Evolutionary conservation across 2,329 filamentous ascomycete genomes (phyloP).

Genomic region (Sporothrix sp.): DNA sequence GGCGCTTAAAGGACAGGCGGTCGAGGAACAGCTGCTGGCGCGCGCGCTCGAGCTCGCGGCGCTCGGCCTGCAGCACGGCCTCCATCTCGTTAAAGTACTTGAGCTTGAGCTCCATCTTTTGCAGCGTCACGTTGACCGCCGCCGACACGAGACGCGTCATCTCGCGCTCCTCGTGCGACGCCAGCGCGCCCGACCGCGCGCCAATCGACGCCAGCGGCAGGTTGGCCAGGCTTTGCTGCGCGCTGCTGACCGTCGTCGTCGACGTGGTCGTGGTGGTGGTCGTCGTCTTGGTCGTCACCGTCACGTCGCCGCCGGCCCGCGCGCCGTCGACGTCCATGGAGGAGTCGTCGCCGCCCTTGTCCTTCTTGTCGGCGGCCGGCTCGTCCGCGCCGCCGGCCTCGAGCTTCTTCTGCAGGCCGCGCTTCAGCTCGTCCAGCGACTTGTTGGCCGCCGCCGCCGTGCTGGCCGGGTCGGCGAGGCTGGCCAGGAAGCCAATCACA

Average conservation of each 20-base stretch:
- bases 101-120: slow-evolving; percentile 92
- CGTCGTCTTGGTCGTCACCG: slow-evolving; percentile 34
- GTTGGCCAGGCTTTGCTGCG: slow-evolving; percentile 44
- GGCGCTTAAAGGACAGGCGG: slow-evolving; percentile 77
- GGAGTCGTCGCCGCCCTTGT: slow-evolving; percentile 53
- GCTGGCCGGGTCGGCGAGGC: slow-evolving; percentile 79
- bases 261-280: slow-evolving; percentile 35
- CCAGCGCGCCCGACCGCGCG: slow-evolving; percentile 75
- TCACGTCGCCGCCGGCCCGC: slow-evolving; percentile 33
- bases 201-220: slow-evolving; percentile 80
- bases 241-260: slow-evolving; percentile 52
- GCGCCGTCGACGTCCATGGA: slow-evolving; percentile 55
- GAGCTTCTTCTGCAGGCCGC: slow-evolving; percentile 67
- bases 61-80: slow-evolving; percentile 79
- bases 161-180: slow-evolving; percentile 92
- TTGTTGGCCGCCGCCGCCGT: slow-evolving; percentile 85
- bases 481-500: slow-evolving; percentile 87
- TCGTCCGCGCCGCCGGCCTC: slow-evolving; percentile 40
- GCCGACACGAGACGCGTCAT: slow-evolving; percentile 90
- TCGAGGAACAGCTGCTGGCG: slow-evolving; percentile 92
- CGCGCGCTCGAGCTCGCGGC: slow-evolving; percentile 82
- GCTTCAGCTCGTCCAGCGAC: slow-evolving; percentile 77
- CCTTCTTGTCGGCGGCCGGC: slow-evolving; percentile 34
- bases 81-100: slow-evolving; percentile 97
- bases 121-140: slow-evolving; percentile 84